Evolutionary conservation across 2,329 filamentous ascomycete genomes (phyloP).

Genomic region (Sporothrix luriei): DNA sequence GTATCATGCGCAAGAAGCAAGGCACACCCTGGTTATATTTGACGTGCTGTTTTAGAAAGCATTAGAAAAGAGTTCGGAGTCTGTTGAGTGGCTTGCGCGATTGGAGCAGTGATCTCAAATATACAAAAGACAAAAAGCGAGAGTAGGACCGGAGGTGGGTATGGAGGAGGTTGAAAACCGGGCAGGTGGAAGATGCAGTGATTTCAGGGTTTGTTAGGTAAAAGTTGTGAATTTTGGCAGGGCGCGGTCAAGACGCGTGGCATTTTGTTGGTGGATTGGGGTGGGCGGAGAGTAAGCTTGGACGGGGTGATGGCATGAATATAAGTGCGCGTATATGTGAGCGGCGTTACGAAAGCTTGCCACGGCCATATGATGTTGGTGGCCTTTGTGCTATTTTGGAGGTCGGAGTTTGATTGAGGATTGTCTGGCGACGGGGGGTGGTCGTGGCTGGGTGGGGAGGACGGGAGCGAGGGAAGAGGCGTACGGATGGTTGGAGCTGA

Average conservation of each 20-base stretch:
- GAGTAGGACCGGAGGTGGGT: background rate
- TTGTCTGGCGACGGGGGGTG: slow-evolving; percentile 29
- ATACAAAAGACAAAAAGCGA: background rate
- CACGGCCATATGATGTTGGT: slow-evolving; percentile 26
- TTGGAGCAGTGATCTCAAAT: too few species aligned
- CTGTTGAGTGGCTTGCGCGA: background rate
- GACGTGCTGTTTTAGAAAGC: background rate
- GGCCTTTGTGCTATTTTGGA: slow-evolving; percentile 32
- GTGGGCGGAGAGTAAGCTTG: background rate
- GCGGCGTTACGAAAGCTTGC: slow-evolving; percentile 27
- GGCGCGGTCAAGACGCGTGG: background rate
- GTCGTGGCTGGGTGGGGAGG: slow-evolving; percentile 36
- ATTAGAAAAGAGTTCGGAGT: background rate
- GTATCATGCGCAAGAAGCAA: background rate
- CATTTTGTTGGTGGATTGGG: slow-evolving; percentile 24
- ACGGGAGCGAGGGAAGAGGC: slow-evolving; percentile 22
- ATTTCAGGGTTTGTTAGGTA: slow-evolving; percentile 13
- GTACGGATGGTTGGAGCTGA: slow-evolving; percentile 23
- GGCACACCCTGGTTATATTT: too few species aligned
- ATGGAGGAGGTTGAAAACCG: background rate
- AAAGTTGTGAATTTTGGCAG: slow-evolving; percentile 1
- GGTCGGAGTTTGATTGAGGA: slow-evolving; percentile 24
- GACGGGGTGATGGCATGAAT: slow-evolving; percentile 5
- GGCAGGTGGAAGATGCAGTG: background rate
- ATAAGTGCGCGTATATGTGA: slow-evolving; percentile 23